These are phyloP conservation scores for Colletotrichum zoysiae DNA, from an alignment of 2,329 filamentous ascomycete species.

Conservation along the genomic window DNA sequence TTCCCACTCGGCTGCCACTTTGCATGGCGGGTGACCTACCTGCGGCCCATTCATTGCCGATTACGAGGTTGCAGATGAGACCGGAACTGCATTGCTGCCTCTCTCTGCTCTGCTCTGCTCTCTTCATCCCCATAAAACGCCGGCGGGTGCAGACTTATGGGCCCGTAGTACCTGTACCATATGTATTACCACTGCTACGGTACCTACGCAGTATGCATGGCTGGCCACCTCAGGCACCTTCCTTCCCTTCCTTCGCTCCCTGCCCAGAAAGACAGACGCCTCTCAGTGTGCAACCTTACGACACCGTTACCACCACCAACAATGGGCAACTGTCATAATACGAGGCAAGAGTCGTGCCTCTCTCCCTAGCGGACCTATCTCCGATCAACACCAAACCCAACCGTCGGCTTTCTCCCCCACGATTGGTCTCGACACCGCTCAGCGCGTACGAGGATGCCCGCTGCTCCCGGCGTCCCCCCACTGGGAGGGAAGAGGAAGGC, in stretches of 20 bases:
- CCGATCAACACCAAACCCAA: constrained; percentile 14
- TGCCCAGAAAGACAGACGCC: constrained; percentile 6
- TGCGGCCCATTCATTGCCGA: constrained; percentile 28
- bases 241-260: not conserved
- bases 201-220: too few relatives aligned
- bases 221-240: not conserved
- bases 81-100: constrained; percentile 10
- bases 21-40: constrained; percentile 37
- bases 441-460: constrained; percentile 1
- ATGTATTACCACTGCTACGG: not conserved
- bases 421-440: constrained; percentile 18
- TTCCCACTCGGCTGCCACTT: constrained; percentile 30
- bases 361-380: constrained; percentile 21
- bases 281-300: constrained; percentile 26
- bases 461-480: constrained; percentile 32
- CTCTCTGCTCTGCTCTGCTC: constrained; percentile 15
- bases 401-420: constrained; percentile 7
- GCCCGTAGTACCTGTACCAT: too few relatives aligned
- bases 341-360: constrained; percentile 8
- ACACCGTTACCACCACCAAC: constrained; percentile 23
- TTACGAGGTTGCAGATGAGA: constrained; percentile 40
- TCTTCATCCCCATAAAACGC: constrained; percentile 31
- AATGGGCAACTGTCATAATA: constrained; percentile 11
- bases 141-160: constrained; percentile 4
- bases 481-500: not conserved